Conservation (phyloP, 1,139 yeast species). For the Candida glucosophila region DNA sequence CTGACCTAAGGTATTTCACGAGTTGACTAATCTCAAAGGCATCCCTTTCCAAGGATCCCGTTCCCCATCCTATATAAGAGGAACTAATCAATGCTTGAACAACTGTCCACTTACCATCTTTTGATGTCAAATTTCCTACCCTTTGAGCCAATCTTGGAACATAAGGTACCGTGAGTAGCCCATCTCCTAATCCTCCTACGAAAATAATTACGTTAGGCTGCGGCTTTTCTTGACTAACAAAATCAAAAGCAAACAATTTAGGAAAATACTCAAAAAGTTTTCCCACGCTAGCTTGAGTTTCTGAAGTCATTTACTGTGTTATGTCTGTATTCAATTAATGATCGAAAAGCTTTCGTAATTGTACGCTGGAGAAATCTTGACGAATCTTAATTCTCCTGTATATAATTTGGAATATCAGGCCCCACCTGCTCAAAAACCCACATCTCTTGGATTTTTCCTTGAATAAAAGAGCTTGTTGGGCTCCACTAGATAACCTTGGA, state of each 20-base stretch:
- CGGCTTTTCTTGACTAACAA: conserved; percentile 11
- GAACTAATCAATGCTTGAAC: conserved; percentile 57
- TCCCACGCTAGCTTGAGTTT: no score
- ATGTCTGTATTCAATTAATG: no score
- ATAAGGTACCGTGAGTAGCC: conserved; percentile 70
- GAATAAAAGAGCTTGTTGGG: no score
- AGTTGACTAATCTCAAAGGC: conserved; percentile 46
- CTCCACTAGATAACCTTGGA: no score
- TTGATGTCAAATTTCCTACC: conserved; percentile 11
- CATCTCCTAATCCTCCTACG: conserved; percentile 73
- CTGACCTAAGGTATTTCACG: conserved; percentile 43
- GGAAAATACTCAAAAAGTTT: conserved; percentile 27
- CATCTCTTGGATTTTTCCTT: no score
- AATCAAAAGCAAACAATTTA: conserved; percentile 43
- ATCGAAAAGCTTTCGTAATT: no score
- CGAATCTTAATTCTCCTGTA: no score
- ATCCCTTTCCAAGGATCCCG: conserved; percentile 57
- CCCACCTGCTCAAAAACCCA: no score
- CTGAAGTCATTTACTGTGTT: no score
- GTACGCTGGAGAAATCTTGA: no score
- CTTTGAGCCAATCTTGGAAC: conserved; percentile 37
- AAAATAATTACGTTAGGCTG: conserved; percentile 45
- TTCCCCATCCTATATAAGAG: conserved; percentile 71
- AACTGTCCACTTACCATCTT: conserved; percentile 46
- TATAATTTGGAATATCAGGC: no score